phyloP scores from a whole-genome alignment of 163 green algal species.

The Scenedesmus sp. region DNA sequence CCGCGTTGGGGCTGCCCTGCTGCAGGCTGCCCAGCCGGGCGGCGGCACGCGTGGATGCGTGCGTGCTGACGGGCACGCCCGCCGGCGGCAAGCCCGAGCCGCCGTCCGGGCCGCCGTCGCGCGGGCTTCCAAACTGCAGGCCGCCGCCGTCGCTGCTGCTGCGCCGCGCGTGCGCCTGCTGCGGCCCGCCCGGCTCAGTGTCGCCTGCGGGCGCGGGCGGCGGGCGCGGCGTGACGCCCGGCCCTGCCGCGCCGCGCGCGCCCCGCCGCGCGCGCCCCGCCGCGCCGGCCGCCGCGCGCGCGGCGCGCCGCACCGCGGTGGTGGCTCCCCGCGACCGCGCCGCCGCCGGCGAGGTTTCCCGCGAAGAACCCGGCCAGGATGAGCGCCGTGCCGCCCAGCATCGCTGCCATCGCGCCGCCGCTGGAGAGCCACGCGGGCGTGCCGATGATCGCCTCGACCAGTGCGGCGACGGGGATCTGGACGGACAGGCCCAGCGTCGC shows the following conservation, averaged over 20 bases:
- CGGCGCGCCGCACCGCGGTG: slow-evolving; percentile 13
- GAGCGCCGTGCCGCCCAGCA: slow-evolving; percentile 57
- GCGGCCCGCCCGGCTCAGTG: neutral
- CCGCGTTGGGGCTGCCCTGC: too few species aligned
- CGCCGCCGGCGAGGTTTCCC: slow-evolving; percentile 53
- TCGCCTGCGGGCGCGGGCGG: too few species aligned
- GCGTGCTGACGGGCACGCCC: too few species aligned
- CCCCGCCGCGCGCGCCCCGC: too few species aligned
- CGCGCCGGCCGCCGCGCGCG: too few species aligned
- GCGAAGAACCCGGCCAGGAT: slow-evolving; percentile 80
- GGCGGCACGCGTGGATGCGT: too few species aligned
- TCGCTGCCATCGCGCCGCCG: slow-evolving; percentile 50
- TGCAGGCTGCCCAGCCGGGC: too few species aligned
- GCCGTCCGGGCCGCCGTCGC: neutral
- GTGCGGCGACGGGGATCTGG: slow-evolving; percentile 89
- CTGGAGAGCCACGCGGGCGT: slow-evolving; percentile 58
- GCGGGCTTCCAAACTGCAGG: too few species aligned
- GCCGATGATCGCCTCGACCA: slow-evolving; percentile 64
- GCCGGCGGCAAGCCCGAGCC: neutral
- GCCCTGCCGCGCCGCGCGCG: too few species aligned
- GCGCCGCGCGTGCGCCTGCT: too few species aligned
- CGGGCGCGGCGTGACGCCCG: too few species aligned
- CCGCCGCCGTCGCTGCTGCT: neutral
- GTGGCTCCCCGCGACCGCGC: slow-evolving; percentile 18
- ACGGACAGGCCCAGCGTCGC: slow-evolving; percentile 92